Evolutionary conservation across 148 eudicot species (phyloP), one percentile per base, ranked within the genome.

Genomic region (Chenopodium quinoa): DNA sequence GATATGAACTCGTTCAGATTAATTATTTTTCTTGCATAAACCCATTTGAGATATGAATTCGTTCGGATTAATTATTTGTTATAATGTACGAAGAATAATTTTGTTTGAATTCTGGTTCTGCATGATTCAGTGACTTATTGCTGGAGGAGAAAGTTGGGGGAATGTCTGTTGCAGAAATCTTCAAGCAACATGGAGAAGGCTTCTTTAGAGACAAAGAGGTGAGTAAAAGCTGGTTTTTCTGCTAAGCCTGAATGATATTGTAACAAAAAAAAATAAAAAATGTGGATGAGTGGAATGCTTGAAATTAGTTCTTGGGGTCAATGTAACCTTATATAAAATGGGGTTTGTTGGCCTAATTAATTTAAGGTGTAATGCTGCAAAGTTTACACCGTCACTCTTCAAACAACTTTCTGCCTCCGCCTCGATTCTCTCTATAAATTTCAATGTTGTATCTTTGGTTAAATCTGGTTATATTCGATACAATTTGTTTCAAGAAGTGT

Each of bases 181-280:
- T 96, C 85, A 88, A 92, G 89, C 80, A 83, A 76, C 75, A 89
- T 75, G 99, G 99, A n/a, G 98, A 96, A 82, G 79, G 83, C 82
- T 92, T 89, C 88, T 96, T 96, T 83, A 94, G 99, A 87, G 92
- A 96, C 48, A 89, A 86, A 27, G 98, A 96, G 95, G 99, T 96
- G 29, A 78, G 89, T 79, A 56, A 27, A 75, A 31, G 17, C 27
- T 69, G 10, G 31, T 60, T 23, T 82, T 48, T 78, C 34, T 50
- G 14, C 52, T 82, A 44, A 32, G 20, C 50, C 56, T 27, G 40
- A 29, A 64, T 73, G 63, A 50, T 7, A 47, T 29, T 47, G 29
- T 66, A 46, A 29, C 17, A 14, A 60, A 9, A 13, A 12, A 12
- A 66, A 7, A 48, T 66, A 13, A 12, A 12, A 66, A 7, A 48